These are phyloP conservation scores for Pulveroboletus sp. DNA, from an alignment of 768 basidiomycete species.

Conservation along the genomic window DNA sequence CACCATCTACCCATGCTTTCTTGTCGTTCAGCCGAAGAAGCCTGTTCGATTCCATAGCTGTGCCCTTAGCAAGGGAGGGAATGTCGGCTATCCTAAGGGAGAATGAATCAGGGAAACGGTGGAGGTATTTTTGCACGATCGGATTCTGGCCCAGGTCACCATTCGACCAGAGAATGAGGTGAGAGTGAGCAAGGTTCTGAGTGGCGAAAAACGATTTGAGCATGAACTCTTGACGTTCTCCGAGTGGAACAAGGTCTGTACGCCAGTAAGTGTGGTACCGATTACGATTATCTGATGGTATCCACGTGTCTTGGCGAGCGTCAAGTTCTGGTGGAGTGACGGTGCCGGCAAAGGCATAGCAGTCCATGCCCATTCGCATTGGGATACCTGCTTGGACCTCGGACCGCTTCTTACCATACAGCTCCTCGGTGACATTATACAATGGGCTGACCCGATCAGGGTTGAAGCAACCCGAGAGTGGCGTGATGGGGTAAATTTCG, in stretches of 20 bases:
- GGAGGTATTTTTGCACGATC: slow-evolving; percentile 57
- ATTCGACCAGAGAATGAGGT: slow-evolving; percentile 91
- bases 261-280: slow-evolving; percentile 96
- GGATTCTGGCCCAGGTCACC: slow-evolving; percentile 57
- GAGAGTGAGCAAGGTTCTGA: slow-evolving; percentile 61
- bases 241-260: slow-evolving; percentile 75
- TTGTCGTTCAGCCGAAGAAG: slow-evolving; percentile 61
- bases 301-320: slow-evolving; percentile 5
- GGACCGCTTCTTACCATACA: slow-evolving; percentile 60
- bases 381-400: slow-evolving; percentile 79
- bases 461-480: slow-evolving; percentile 73
- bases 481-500: slow-evolving; percentile 62
- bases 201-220: slow-evolving; percentile 93
- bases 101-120: slow-evolving; percentile 66
- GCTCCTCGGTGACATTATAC: slow-evolving; percentile 64
- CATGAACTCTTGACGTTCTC: slow-evolving; percentile 80
- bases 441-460: slow-evolving; percentile 49
- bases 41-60: slow-evolving; percentile 61
- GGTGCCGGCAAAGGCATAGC: slow-evolving; percentile 88
- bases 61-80: slow-evolving; percentile 62
- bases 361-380: slow-evolving; percentile 78
- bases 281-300: slow-evolving; percentile 42
- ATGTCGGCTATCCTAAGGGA: slow-evolving; percentile 66
- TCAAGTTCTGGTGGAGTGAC: slow-evolving; percentile 37
- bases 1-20: slow-evolving; percentile 93